Evolutionary conservation across 768 basidiomycete species (phyloP).

Genomic region (Leucocoprinus birnbaumii): DNA sequence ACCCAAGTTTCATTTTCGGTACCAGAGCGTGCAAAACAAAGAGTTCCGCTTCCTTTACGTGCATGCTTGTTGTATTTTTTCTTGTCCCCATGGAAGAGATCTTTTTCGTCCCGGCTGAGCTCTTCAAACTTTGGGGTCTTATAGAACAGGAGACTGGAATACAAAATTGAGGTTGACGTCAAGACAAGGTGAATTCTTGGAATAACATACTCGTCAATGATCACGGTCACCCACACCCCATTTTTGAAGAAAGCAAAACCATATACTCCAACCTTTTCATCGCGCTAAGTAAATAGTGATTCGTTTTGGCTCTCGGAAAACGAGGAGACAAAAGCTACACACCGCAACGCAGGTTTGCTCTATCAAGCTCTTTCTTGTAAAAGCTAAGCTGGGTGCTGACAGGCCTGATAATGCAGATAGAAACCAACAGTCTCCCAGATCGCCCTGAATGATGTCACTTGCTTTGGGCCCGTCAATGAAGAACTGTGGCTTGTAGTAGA

Average conservation of each 20-base stretch:
- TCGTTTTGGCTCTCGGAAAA: too few relatives aligned
- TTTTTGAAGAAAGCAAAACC: slow-evolving; percentile 59
- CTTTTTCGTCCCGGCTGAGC: slow-evolving; percentile 35
- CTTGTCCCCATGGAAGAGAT: slow-evolving; percentile 49
- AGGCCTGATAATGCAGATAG: slow-evolving; percentile 48
- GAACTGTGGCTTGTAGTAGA: slow-evolving; percentile 51
- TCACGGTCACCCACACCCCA: slow-evolving; percentile 48
- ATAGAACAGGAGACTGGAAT: slow-evolving; percentile 46
- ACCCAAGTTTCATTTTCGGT: slow-evolving; percentile 53
- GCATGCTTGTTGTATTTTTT: slow-evolving; percentile 41
- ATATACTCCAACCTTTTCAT: slow-evolving; percentile 53
- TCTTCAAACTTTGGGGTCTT: slow-evolving; percentile 49
- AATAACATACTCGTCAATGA: slow-evolving; percentile 52
- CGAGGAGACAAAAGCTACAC: slow-evolving; percentile 11
- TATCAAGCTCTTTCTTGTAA: slow-evolving; percentile 42
- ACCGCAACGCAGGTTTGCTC: slow-evolving; percentile 40
- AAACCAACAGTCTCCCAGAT: slow-evolving; percentile 55
- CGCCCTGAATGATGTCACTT: slow-evolving; percentile 50
- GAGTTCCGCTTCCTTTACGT: slow-evolving; percentile 41
- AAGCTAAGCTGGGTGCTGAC: too few relatives aligned
- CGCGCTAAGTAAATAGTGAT: slow-evolving; percentile 26
- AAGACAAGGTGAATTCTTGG: too few relatives aligned
- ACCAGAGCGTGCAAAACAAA: slow-evolving; percentile 49
- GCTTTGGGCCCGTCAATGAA: slow-evolving; percentile 41
- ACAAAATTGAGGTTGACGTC: too few relatives aligned